These are phyloP conservation scores for Trichoderma lentiforme DNA, from an alignment of 2,329 filamentous ascomycete genomes.

Conservation along the genomic window DNA sequence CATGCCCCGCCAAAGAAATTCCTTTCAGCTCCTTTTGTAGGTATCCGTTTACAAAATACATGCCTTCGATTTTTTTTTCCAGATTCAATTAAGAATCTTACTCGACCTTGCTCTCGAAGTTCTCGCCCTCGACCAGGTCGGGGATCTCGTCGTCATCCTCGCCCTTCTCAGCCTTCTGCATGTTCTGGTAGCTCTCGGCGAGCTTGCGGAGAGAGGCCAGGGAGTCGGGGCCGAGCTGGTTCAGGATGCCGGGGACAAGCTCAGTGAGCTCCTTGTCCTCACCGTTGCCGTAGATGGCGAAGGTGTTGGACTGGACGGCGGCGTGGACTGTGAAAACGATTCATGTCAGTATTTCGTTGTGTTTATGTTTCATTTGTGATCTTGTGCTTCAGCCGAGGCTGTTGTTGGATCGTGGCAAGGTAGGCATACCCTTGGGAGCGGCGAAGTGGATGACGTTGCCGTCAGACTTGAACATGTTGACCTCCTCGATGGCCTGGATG, in stretches of 20 bases:
- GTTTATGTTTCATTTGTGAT: background rate
- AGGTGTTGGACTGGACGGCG: conserved; percentile 96
- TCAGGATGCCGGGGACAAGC: conserved; percentile 97
- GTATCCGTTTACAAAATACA: conserved; percentile 16
- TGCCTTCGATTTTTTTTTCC: background rate
- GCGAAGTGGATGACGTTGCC: conserved; percentile 99
- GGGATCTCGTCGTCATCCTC: conserved; percentile 95
- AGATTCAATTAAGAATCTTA: conserved; percentile 41
- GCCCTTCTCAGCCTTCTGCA: conserved; percentile 89
- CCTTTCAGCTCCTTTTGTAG: conserved; percentile 3
- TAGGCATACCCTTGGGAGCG: conserved; percentile 84
- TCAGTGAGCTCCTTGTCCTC: conserved; percentile 99
- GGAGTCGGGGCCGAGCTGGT: conserved; percentile 98
- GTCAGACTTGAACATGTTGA: conserved; percentile 99
- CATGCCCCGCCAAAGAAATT: conserved; percentile 1
- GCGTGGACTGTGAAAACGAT: conserved; percentile 70
- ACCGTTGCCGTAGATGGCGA: conserved; percentile 97
- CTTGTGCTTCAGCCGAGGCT: background rate
- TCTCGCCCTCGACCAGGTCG: conserved; percentile 93
- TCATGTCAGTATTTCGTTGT: background rate
- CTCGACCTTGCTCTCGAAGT: conserved; percentile 97
- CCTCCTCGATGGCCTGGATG: conserved; percentile 99
- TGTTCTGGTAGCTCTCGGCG: conserved; percentile 98
- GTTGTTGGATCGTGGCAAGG: conserved; percentile 22
- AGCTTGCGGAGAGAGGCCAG: conserved; percentile 97